Base-by-base conservation (phyloP, 2,329 filamentous ascomycete genomes). In the Monascus ruber region DNA sequence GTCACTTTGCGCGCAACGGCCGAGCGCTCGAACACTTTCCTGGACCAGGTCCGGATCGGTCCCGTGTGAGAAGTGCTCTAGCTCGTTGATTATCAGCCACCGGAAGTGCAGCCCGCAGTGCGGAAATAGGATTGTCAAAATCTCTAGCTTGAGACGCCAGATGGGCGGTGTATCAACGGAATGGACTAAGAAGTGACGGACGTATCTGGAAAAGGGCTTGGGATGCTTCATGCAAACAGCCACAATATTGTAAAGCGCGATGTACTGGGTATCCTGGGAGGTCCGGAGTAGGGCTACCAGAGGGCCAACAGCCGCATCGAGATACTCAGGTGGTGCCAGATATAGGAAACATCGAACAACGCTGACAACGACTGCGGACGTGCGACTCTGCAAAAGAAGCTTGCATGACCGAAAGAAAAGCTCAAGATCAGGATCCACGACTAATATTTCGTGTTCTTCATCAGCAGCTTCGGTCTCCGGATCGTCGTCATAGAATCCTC, bases 201-300 rank as follows among this genome's bases (percentile, higher is more conserved):
- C 77, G 55, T 94, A 89, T 55, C 79, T 83, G 40, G 89, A 83
- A 58, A 98, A 98, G n/a, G 81, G 75, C 31, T 75, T 69, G 0
- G 91, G 86, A 10, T 77, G 72, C 26, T 73, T 69, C 7, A 96
- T 71, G 53, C 85, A 91, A 34, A 98, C 84, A n/a, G 86, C 83
- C 7, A 95, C 87, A 42, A 96, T 88, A 57, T 96, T 95, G 69
- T 89, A 89, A 11, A 98, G 73, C 1, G 86, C 88, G 31, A 94
- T 76, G 54, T 93, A 81, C 56, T 94, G 83, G 37, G 94, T 86
- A 56, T 96, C 89, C 43, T 84, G 78, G 0, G 87, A 79, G 8
- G 85, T 81, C 41, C 91, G 79, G 41, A 98, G 70, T 27, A 98
- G 74, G 10, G 89, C 86, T 17, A 95, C 74, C 25, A 98, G 67